Evolutionary conservation across 768 basidiomycete genomes (phyloP), one percentile per base, ranked within the genome.

Genomic region (Termitomyces sp.): DNA sequence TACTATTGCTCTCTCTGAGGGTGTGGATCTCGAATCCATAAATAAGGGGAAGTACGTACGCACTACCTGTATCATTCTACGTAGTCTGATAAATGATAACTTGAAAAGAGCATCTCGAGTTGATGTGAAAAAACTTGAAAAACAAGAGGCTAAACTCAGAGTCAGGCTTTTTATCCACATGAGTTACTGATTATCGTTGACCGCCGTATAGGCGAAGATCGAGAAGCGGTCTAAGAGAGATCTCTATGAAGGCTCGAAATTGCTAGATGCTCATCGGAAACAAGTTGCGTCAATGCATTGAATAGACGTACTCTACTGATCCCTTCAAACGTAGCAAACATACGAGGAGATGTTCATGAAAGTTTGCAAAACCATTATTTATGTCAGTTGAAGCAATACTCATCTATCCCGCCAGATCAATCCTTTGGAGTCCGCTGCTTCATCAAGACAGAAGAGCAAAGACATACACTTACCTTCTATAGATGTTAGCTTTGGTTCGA

Each of bases 281-380:
- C 93, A 94, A 79, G 90, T 87, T 61, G 55, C 76, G 63, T 41
- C 20, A 4, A 13, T 41, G 29, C 26, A 34, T 28, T 22, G n/a
- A 34, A 37, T 55, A 33, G 45, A 20, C 18, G 39, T 47, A 20
- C 22, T 53, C 18, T 59, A 60, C 33, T 65, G 52, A 56, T 26
- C 26, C 5, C 20, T 47, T 20, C 51, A 5, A 31, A 45, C 62
- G 37, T 65, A 98, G 87, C 94, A 98, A 90, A 84, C 88, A 20
- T 98, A 98, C 73, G 96, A 98, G 69, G 97, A 99, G 69, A 88
- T 99, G 85, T 99, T 94, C 75, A 92, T 99, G 91, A 93, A 97
- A 81, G 94, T 87, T 55, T 34, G 50, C 46, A 55, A 31, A 20
- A 28, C n/a, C 28, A 18, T 8, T 22, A 58, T 37, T 50, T 57